Percentiles rank a stretch among this genome's conserved stretches.
These are phyloP conservation scores for Neurospora sp. DNA, from an alignment of 495 filamentous ascomycete genomes.

Conservation along the genomic window DNA sequence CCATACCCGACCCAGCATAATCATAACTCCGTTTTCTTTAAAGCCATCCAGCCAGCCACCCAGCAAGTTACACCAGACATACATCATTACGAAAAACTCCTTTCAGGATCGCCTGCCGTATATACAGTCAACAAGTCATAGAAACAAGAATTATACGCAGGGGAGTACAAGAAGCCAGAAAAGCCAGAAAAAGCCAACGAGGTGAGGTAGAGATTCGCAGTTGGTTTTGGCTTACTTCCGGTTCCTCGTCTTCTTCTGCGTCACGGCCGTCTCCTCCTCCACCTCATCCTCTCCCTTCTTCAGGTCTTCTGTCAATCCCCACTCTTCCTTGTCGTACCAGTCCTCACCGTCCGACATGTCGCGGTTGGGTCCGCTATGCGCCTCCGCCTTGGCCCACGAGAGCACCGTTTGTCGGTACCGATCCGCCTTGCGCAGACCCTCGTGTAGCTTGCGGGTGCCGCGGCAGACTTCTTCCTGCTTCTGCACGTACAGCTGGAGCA, in stretches of 20 bases:
- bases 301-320: slow-evolving; percentile 73
- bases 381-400: slow-evolving; percentile 81
- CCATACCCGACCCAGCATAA: background rate
- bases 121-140: background rate
- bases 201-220: background rate
- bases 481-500: slow-evolving; percentile 80
- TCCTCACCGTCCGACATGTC: slow-evolving; percentile 86
- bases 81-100: background rate
- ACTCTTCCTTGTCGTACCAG: slow-evolving; percentile 89
- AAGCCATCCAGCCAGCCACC: background rate
- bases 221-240: slow-evolving; percentile 30
- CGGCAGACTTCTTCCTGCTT: slow-evolving; percentile 93
- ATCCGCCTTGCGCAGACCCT: slow-evolving; percentile 66
- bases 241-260: slow-evolving; percentile 66
- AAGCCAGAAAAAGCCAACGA: background rate
- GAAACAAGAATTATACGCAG: background rate
- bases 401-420: slow-evolving; percentile 69
- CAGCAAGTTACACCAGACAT: background rate
- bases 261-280: slow-evolving; percentile 63
- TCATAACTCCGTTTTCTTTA: background rate
- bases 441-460: slow-evolving; percentile 63
- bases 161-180: background rate
- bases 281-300: slow-evolving; percentile 91
- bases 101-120: background rate
- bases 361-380: slow-evolving; percentile 60